These are phyloP conservation scores for Lipomyces orientalis DNA, from an alignment of 805 yeast species.

Conservation along the genomic window DNA sequence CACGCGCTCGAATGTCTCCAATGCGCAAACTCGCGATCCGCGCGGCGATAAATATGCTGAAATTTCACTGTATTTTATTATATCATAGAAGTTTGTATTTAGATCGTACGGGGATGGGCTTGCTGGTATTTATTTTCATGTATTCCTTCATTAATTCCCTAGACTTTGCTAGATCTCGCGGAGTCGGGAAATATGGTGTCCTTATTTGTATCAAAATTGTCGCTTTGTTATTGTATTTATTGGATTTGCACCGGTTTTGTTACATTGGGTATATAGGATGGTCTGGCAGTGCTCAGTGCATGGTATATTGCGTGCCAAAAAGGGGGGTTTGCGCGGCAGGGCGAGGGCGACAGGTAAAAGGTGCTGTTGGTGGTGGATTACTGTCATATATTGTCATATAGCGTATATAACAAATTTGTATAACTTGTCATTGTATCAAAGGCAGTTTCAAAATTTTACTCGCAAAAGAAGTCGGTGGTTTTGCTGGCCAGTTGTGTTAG, in stretches of 20 bases:
- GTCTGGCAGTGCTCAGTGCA: too few species aligned
- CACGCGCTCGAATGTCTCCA: constrained; percentile 31
- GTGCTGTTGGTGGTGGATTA: not conserved
- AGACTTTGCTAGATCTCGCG: not conserved
- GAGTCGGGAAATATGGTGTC: not conserved
- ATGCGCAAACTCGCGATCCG: constrained; percentile 28
- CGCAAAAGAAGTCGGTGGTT: too few species aligned
- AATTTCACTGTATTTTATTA: not conserved
- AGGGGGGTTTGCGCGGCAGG: not conserved
- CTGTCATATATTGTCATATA: not conserved
- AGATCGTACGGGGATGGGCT: not conserved
- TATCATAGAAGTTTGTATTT: not conserved
- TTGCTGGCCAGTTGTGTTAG: too few species aligned
- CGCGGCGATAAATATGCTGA: not conserved
- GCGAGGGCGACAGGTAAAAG: too few species aligned
- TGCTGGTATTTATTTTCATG: not conserved
- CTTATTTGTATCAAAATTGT: not conserved
- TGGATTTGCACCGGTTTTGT: too few species aligned
- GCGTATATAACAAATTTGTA: not conserved
- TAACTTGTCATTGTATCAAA: not conserved
- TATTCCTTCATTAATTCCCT: too few species aligned
- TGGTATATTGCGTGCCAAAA: too few species aligned
- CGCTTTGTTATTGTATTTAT: not conserved
- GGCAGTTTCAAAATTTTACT: too few species aligned
- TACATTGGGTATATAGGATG: too few species aligned